Conservation (phyloP, 1,139 yeast species). For the Magnusiomyces tetraspermus region DNA sequence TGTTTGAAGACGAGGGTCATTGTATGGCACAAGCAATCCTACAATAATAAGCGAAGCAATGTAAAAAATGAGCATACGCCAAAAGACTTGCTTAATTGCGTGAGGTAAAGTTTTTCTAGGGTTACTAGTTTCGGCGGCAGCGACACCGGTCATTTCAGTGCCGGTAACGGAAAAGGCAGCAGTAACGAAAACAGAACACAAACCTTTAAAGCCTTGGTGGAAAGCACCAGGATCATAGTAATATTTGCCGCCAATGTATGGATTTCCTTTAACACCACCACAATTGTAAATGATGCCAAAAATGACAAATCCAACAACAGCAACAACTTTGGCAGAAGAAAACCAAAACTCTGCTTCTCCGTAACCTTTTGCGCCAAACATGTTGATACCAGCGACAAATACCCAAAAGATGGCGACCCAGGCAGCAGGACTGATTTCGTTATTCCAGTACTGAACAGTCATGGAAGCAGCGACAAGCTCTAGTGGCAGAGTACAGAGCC, state of each 20-base stretch:
- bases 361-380: constrained; percentile 66
- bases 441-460: constrained; percentile 54
- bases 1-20: constrained; percentile 36
- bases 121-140: constrained; percentile 58
- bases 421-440: constrained; percentile 30
- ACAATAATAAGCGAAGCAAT: constrained; percentile 49
- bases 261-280: constrained; percentile 60
- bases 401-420: constrained; percentile 34
- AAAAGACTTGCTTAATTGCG: constrained; percentile 61
- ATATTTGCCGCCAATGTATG: constrained; percentile 53
- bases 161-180: constrained; percentile 90
- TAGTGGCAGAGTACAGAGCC: constrained; percentile 69
- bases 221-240: constrained; percentile 61
- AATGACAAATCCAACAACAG: constrained; percentile 58
- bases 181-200: constrained; percentile 66
- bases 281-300: constrained; percentile 50
- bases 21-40: constrained; percentile 58
- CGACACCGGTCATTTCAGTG: constrained; percentile 72
- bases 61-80: constrained; percentile 63
- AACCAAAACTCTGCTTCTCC: constrained; percentile 73
- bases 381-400: constrained; percentile 48
- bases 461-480: constrained; percentile 75
- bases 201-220: constrained; percentile 65
- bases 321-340: constrained; percentile 51
- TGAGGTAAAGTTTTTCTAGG: constrained; percentile 58